Evolutionary conservation across 176 grass and related monocot species (phyloP).

Genomic region (Puccinellia tenuiflora): DNA sequence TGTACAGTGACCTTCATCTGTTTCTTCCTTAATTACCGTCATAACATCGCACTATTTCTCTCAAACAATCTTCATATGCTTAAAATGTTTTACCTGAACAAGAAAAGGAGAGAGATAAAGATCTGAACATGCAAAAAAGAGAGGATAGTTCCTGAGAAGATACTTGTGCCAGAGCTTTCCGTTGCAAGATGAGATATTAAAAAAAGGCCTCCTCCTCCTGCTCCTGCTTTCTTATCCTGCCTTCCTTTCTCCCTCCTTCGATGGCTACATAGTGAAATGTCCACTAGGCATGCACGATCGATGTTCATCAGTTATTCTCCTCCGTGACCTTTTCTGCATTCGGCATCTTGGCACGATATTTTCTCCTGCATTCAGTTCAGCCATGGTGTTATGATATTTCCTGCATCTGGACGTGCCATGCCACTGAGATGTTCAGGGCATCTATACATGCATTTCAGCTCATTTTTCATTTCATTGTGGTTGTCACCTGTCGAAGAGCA

Average conservation of each 20-base stretch:
- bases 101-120: too few species aligned
- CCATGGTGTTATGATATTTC: neutral
- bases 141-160: neutral
- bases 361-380: too few species aligned
- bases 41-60: too few species aligned
- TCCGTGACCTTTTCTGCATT: neutral
- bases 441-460: neutral
- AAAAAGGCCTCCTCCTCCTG: neutral
- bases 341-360: too few species aligned
- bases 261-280: neutral
- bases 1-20: too few species aligned
- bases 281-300: neutral
- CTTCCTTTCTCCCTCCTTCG: neutral
- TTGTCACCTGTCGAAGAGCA: neutral
- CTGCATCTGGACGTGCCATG: neutral
- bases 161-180: neutral
- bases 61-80: too few species aligned
- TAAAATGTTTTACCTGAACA: too few species aligned
- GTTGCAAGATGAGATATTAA: neutral
- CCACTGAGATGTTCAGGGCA: neutral
- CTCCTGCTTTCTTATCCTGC: neutral
- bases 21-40: too few species aligned
- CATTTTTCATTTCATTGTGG: neutral
- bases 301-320: neutral
- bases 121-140: neutral